Evolutionary conservation across 805 yeast genomes (phyloP), one percentile per base, ranked within the genome.

Genomic region (Candida arabinofermentans): DNA sequence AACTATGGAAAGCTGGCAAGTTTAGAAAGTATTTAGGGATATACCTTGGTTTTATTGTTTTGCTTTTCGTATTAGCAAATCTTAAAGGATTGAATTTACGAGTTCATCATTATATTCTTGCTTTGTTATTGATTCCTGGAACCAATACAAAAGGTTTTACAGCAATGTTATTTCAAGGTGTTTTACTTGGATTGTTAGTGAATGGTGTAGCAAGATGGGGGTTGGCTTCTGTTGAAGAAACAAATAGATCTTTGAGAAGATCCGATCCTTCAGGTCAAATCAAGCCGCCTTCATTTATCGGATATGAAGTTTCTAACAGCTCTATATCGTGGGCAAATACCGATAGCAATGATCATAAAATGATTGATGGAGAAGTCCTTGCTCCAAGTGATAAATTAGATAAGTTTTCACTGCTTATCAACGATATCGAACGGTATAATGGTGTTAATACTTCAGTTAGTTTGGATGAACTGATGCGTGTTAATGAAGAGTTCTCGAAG

Each of bases 171-270:
- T 83, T 86, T 56, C 96, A 90, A 58, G 98, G 97, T 2, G 74
- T 91, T 1, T 65, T 91, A 19, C 59, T 87, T 0, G 99, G 97
- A 0, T 67, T 91, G 34, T 72, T 85, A 37, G 69, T 89, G 5
- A 83, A 90, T 18, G 99, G 99, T 0, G 79, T 87, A 2, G 78
- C 95, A 0, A 69, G 95, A 42, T 91, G 99, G 99, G 97, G 93
- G 42, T 81, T 85, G 54, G 97, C 95, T 2, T 81, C 96, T 12
- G 79, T 91, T 42, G 79, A 86, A 1, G 96, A 91, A 56, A 86
- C 96, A 0, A 74, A 74, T 21, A 64, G 71, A 4, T 72, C 86
- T 3, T 60, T 90, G 34, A 59, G 79, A 42, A 69, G 97, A 50
- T 84, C 84, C 16, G 96, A 86, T 51, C 90, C 95, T 0, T 74